Conservation (phyloP, 2,329 filamentous ascomycete species). For the Cladophialophora immunda region DNA sequence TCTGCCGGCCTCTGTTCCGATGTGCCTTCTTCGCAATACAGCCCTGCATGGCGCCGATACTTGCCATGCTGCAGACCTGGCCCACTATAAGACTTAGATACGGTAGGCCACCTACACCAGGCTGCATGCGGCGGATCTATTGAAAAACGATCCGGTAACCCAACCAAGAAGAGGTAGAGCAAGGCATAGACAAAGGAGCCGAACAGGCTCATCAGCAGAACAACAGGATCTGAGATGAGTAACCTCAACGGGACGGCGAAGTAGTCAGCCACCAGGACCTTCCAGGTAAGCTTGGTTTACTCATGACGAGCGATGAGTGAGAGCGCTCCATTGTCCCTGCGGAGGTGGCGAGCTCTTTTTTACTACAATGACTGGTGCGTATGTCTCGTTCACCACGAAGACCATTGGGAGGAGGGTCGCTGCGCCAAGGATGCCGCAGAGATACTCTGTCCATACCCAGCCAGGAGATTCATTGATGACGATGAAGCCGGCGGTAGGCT, state of each 20-base stretch:
- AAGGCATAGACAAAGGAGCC: constrained; percentile 54
- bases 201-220: constrained; percentile 51
- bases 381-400: constrained; percentile 22
- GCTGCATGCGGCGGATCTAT: constrained; percentile 38
- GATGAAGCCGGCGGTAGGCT: constrained; percentile 51
- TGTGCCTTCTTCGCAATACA: constrained; percentile 50
- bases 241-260: constrained; percentile 50
- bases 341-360: neutral
- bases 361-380: neutral
- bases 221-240: constrained; percentile 55
- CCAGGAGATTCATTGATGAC: constrained; percentile 45
- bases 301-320: neutral
- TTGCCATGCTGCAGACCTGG: neutral
- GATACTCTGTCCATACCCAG: constrained; percentile 54
- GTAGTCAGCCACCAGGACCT: constrained; percentile 40
- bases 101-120: neutral
- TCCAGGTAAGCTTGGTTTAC: neutral
- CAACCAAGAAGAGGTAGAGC: constrained; percentile 56
- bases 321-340: neutral
- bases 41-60: constrained; percentile 44
- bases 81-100: neutral
- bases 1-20: constrained; percentile 44
- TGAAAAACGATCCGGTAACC: constrained; percentile 48
- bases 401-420: constrained; percentile 51
- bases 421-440: constrained; percentile 64